phyloP scores from a whole-genome alignment of 805 yeast species.

The Hanseniaspora nectarophila region DNA sequence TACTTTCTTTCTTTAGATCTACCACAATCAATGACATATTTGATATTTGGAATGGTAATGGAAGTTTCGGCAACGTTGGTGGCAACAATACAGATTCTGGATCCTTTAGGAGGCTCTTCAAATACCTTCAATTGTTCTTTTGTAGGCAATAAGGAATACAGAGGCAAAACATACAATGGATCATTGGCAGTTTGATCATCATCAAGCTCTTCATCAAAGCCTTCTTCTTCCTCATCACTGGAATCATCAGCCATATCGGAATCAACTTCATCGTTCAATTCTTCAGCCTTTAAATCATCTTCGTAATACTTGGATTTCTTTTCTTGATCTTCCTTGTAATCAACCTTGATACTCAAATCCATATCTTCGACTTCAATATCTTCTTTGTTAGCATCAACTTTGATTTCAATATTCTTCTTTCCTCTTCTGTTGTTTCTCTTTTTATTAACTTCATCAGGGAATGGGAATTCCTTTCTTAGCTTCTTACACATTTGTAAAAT shows the following conservation, averaged over 20 bases:
- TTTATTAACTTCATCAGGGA: constrained; percentile 25
- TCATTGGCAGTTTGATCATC: constrained; percentile 59
- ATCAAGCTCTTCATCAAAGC: constrained; percentile 57
- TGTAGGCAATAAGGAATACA: constrained; percentile 88
- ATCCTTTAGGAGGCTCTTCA: constrained; percentile 69
- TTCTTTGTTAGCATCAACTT: constrained; percentile 45
- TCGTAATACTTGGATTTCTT: constrained; percentile 25
- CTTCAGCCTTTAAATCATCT: constrained; percentile 30
- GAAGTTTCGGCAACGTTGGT: constrained; percentile 98
- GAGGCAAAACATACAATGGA: constrained; percentile 81
- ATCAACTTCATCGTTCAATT: constrained; percentile 29
- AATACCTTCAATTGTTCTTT: constrained; percentile 90
- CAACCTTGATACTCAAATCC: constrained; percentile 48
- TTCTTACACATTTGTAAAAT: constrained; percentile 63
- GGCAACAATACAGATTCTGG: constrained; percentile 83
- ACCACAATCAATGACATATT: constrained; percentile 93
- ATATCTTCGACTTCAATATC: constrained; percentile 81
- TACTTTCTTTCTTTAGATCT: constrained; percentile 78
- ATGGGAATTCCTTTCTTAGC: constrained; percentile 58
- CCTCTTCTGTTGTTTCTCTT: constrained; percentile 17
- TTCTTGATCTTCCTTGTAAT: constrained; percentile 20
- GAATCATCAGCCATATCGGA: constrained; percentile 11
- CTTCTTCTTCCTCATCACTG: constrained; percentile 41
- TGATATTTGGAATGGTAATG: constrained; percentile 85
- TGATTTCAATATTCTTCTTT: constrained; percentile 31